These are phyloP conservation scores for Salix suchowensis DNA, from an alignment of 345 rosid genomes.

Conservation along the genomic window DNA sequence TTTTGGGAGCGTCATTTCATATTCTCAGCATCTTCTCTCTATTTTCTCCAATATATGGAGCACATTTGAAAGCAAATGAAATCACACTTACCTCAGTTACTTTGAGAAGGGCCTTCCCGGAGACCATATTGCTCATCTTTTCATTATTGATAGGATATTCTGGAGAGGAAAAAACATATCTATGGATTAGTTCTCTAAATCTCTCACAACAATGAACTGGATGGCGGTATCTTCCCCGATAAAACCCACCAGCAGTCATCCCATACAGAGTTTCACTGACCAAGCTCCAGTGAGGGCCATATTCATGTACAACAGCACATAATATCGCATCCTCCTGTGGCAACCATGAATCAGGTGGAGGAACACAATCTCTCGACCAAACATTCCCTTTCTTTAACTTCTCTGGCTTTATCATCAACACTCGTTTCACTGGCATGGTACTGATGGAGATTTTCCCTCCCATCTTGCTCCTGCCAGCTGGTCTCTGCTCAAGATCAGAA, in stretches of 20 bases:
- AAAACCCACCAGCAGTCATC: conserved; percentile 91
- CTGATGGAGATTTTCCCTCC: conserved; percentile 78
- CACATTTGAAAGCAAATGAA: neutral
- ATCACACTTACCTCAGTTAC: conserved; percentile 78
- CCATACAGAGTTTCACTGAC: conserved; percentile 74
- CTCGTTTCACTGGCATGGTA: conserved; percentile 75
- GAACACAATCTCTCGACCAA: conserved; percentile 92
- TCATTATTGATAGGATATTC: conserved; percentile 58
- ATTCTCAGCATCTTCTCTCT: neutral
- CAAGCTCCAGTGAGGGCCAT: conserved; percentile 89
- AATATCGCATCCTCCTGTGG: conserved; percentile 96
- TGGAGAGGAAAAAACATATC: conserved; percentile 59
- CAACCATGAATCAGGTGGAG: conserved; percentile 87
- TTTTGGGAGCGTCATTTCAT: neutral
- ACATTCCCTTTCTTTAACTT: conserved; percentile 83
- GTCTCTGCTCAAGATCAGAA: conserved; percentile 63
- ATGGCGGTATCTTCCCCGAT: conserved; percentile 90
- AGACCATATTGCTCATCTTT: conserved; percentile 53
- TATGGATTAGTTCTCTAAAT: conserved; percentile 81
- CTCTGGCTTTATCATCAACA: conserved; percentile 78
- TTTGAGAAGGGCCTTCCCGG: conserved; percentile 89
- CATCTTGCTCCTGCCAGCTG: conserved; percentile 57
- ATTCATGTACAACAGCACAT: conserved; percentile 98
- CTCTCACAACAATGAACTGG: conserved; percentile 94
- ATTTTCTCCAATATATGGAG: neutral